Evolutionary conservation across 768 basidiomycete species (phyloP).

Genomic region (Butyriboletus loyo): DNA sequence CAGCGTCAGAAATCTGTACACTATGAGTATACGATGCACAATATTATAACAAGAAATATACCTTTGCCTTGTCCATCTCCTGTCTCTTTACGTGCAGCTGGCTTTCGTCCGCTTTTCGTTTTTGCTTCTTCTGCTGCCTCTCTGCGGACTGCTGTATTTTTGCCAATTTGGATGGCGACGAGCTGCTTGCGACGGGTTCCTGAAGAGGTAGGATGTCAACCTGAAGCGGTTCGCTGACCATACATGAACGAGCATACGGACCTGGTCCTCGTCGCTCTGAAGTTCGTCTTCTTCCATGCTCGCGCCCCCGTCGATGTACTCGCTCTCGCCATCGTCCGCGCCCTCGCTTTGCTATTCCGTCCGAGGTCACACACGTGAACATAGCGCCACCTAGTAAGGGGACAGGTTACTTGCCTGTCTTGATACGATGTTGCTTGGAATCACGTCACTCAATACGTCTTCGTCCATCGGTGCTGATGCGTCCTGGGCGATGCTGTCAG

Average conservation of each 20-base stretch:
- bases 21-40: constrained; percentile 8
- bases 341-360: constrained; percentile 59
- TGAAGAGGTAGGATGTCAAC: constrained; percentile 5
- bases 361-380: constrained; percentile 16
- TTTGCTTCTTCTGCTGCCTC: constrained; percentile 45
- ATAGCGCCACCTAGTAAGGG: constrained; percentile 1
- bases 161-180: constrained; percentile 31
- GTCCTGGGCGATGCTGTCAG: constrained; percentile 15
- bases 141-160: constrained; percentile 39
- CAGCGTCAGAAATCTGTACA: constrained; percentile 79
- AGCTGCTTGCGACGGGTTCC: constrained; percentile 20
- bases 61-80: constrained; percentile 89
- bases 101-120: constrained; percentile 66
- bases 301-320: constrained; percentile 56
- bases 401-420: constrained; percentile 57
- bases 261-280: constrained; percentile 51
- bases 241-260: constrained; percentile 3
- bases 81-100: constrained; percentile 68
- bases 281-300: constrained; percentile 62
- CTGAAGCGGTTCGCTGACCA: not conserved
- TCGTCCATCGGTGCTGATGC: constrained; percentile 45
- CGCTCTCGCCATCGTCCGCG: constrained; percentile 66
- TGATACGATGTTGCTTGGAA: constrained; percentile 89
- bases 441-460: constrained; percentile 86
- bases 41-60: constrained; percentile 24